Conservation (phyloP, 192 early-diverging fungal species). For the Helicostylum pulchrum region DNA sequence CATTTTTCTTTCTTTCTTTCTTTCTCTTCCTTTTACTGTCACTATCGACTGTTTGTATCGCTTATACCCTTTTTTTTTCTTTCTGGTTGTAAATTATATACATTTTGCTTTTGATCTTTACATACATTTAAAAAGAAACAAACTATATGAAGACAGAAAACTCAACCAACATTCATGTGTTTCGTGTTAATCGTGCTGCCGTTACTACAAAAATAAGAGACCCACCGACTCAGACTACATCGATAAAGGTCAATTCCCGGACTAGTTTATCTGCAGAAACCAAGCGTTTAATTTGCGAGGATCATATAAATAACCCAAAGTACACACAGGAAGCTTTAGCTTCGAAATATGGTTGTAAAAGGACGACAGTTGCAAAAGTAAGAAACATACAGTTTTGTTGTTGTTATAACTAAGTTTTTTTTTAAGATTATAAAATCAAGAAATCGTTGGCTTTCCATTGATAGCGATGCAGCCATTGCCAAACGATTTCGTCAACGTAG, state of each 20-base stretch:
- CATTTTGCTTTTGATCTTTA: not conserved
- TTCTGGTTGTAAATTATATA: not conserved
- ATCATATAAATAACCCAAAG: slow-evolving; percentile 16
- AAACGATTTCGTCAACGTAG: slow-evolving; percentile 18
- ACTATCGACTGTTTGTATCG: not conserved
- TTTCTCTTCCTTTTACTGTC: not conserved
- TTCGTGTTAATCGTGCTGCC: slow-evolving; percentile 7
- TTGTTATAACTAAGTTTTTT: not conserved
- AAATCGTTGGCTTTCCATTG: slow-evolving; percentile 16
- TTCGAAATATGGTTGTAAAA: slow-evolving; percentile 21
- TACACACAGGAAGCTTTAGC: slow-evolving; percentile 19
- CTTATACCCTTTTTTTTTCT: not conserved
- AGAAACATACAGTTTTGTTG: not conserved
- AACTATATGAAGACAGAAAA: not conserved
- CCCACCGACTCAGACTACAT: not conserved
- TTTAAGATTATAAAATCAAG: slow-evolving; percentile 21
- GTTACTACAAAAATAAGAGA: not conserved
- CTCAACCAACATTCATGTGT: slow-evolving; percentile 17
- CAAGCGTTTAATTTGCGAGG: slow-evolving; percentile 18
- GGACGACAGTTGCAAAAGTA: slow-evolving; percentile 23
- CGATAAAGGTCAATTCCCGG: slow-evolving; percentile 1
- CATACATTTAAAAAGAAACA: not conserved
- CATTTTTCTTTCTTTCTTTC: not conserved
- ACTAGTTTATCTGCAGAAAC: slow-evolving; percentile 19
- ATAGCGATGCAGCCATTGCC: slow-evolving; percentile 12